phyloP scores from a whole-genome alignment of 768 basidiomycete species.

The Boletus rex-veris region DNA sequence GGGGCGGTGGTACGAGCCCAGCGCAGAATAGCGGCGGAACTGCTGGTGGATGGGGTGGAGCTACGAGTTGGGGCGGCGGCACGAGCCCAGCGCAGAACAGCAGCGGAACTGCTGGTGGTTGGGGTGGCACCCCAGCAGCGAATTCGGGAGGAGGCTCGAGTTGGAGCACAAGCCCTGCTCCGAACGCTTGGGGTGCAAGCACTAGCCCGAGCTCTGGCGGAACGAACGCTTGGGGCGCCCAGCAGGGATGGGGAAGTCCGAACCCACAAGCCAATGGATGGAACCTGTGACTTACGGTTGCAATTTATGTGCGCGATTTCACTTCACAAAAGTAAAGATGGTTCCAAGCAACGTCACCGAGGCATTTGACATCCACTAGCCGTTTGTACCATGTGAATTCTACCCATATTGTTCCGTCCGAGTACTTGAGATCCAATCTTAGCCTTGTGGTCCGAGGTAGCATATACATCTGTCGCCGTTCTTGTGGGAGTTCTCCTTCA shows the following conservation, averaged over 20 bases:
- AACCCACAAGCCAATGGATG: conserved; percentile 52
- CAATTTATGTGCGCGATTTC: not conserved
- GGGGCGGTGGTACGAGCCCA: conserved; percentile 28
- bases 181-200: conserved; percentile 37
- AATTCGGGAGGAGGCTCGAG: conserved; percentile 22
- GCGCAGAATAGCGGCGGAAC: conserved; percentile 23
- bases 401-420: too few species aligned
- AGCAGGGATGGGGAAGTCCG: conserved; percentile 49
- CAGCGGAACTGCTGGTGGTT: conserved; percentile 16
- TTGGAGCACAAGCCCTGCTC: conserved; percentile 33
- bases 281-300: conserved; percentile 33
- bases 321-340: not conserved
- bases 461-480: too few species aligned
- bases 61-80: conserved; percentile 22
- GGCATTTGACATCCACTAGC: too few species aligned
- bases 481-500: too few species aligned
- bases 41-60: conserved; percentile 29
- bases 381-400: too few species aligned
- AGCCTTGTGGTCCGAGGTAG: too few species aligned
- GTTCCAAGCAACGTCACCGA: too few species aligned
- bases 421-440: too few species aligned
- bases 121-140: conserved; percentile 27
- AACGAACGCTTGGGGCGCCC: conserved; percentile 27
- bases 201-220: conserved; percentile 30
- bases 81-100: conserved; percentile 26